Evolutionary conservation across 805 yeast species (phyloP).

Genomic region (Candida chauliodis): DNA sequence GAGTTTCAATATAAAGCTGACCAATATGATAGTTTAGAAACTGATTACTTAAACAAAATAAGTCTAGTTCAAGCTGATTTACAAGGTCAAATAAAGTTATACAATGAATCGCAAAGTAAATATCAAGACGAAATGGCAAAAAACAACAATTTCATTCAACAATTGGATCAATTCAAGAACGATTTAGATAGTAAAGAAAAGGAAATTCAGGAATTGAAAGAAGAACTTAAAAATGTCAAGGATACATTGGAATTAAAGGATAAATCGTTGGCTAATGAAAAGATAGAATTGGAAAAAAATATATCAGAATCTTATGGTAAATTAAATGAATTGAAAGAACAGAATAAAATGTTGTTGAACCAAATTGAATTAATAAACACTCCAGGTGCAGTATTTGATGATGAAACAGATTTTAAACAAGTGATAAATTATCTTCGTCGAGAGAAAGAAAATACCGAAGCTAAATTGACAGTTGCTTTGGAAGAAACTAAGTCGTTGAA

Average conservation of each 20-base stretch:
- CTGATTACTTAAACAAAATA: constrained; percentile 29
- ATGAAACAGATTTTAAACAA: constrained; percentile 30
- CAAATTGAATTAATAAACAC: constrained; percentile 50
- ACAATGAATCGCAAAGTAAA: constrained; percentile 48
- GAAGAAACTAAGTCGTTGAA: constrained; percentile 55
- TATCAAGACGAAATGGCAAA: constrained; percentile 54
- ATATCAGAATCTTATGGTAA: constrained; percentile 43
- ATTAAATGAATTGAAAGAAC: constrained; percentile 57
- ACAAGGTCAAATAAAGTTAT: constrained; percentile 42
- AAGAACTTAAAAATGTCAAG: constrained; percentile 12
- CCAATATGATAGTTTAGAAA: constrained; percentile 30
- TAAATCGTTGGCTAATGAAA: constrained; percentile 19
- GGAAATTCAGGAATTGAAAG: constrained; percentile 10
- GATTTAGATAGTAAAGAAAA: constrained; percentile 15
- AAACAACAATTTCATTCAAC: constrained; percentile 49
- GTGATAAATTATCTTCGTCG: constrained; percentile 62
- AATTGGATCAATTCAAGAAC: constrained; percentile 18
- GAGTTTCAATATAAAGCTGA: constrained; percentile 26
- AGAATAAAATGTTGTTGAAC: constrained; percentile 62
- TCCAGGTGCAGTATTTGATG: constrained; percentile 8
- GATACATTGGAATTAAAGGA: constrained; percentile 16
- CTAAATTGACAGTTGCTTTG: constrained; percentile 36
- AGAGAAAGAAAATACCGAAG: constrained; percentile 68
- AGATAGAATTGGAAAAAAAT: constrained; percentile 23
- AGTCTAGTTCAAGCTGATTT: constrained; percentile 27